Evolutionary conservation across 2,329 filamentous ascomycete species (phyloP).

Genomic region (Talaromyces sp.): DNA sequence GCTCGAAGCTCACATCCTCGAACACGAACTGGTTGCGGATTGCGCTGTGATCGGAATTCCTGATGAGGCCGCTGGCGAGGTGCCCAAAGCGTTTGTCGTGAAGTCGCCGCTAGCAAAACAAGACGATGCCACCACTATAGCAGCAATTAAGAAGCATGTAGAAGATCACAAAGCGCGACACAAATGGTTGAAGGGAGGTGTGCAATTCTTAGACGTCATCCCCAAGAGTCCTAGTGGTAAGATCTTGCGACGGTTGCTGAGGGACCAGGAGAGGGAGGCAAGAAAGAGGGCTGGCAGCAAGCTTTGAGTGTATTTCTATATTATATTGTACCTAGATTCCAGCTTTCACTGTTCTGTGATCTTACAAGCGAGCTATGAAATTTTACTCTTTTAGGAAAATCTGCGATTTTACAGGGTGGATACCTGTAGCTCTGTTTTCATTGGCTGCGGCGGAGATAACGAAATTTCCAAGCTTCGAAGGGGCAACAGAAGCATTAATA

Average conservation of each 20-base stretch:
- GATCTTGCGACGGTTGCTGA: conserved; percentile 61
- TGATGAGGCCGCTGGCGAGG: conserved; percentile 59
- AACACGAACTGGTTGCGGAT: conserved; percentile 71
- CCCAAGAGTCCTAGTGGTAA: conserved; percentile 63
- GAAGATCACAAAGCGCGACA: conserved; percentile 60
- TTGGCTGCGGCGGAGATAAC: conserved; percentile 7
- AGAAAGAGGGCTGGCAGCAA: conserved; percentile 64
- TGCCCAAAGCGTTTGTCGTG: conserved; percentile 63
- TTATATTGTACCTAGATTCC: background rate
- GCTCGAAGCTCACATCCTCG: conserved; percentile 74
- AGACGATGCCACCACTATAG: conserved; percentile 51
- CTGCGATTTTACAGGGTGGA: conserved; percentile 4
- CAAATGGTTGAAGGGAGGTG: conserved; percentile 61
- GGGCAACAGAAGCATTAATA: conserved; percentile 15
- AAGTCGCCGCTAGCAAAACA: conserved; percentile 53
- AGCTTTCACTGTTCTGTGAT: background rate
- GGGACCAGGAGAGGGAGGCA: conserved; percentile 70
- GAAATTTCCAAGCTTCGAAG: conserved; percentile 19
- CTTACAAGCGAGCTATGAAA: background rate
- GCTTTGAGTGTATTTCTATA: conserved; percentile 50
- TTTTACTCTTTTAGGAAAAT: conserved; percentile 6
- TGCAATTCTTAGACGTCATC: conserved; percentile 56
- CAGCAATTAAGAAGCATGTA: conserved; percentile 57
- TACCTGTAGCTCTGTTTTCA: background rate
- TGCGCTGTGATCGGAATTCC: conserved; percentile 74